Conservation (phyloP, 371 early-diverging fungal species). For the Batkoa obscura region DNA sequence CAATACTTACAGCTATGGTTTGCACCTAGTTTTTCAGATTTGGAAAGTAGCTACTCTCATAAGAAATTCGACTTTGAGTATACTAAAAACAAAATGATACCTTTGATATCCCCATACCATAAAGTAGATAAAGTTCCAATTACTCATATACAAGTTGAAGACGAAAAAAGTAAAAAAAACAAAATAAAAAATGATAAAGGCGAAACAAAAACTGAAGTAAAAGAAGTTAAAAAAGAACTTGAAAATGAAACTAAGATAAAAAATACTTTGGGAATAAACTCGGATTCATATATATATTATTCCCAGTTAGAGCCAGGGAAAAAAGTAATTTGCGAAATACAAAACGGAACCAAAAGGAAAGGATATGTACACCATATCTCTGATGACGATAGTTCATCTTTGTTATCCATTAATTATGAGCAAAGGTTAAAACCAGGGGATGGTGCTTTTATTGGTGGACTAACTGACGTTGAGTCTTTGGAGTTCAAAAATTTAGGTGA, state of each 20-base stretch:
- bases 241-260: neutral
- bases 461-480: neutral
- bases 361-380: neutral
- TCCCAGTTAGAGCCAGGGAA: neutral
- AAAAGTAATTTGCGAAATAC: neutral
- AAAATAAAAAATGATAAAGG: neutral
- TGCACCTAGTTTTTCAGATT: neutral
- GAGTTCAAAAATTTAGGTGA: slow-evolving; percentile 4
- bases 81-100: neutral
- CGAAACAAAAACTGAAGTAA: neutral
- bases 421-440: neutral
- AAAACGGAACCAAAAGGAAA: neutral
- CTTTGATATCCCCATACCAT: neutral
- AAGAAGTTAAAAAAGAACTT: neutral
- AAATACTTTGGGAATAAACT: neutral
- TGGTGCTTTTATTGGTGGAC: neutral
- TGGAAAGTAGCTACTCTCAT: neutral
- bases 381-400: neutral
- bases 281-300: neutral
- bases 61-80: neutral
- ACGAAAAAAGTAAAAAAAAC: neutral
- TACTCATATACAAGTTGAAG: neutral
- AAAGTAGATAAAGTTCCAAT: neutral
- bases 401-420: slow-evolving; percentile 1
- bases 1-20: slow-evolving; percentile 4